Percentiles rank a stretch among this genome's conserved stretches.
Conservation (phyloP, 768 basidiomycete genomes). For the Podaxis sp. region DNA sequence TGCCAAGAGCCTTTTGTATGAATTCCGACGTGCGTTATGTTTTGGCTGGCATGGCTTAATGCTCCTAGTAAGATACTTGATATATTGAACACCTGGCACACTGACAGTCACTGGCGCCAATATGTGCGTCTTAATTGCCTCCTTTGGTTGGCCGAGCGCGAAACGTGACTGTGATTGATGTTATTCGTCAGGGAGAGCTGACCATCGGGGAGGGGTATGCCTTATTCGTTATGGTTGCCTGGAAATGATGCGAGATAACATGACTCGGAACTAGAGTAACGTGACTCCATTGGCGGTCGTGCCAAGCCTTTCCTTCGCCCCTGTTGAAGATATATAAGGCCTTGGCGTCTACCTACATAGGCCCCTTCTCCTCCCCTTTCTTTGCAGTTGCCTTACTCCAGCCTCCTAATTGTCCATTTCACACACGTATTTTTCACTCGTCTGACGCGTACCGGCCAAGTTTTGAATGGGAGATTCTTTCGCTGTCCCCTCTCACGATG, state of each 20-base stretch:
- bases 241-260: constrained; percentile 11
- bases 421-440: constrained; percentile 3
- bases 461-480: constrained; percentile 38
- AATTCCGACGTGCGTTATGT: too few species aligned
- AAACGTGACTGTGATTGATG: background rate
- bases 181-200: background rate
- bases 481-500: constrained; percentile 22
- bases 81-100: too few species aligned
- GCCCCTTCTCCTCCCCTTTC: constrained; percentile 12
- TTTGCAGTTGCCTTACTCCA: background rate
- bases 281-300: constrained; percentile 13
- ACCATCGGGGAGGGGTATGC: background rate
- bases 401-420: background rate
- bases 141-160: background rate
- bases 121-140: background rate
- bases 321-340: constrained; percentile 11
- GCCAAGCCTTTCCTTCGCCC: constrained; percentile 2
- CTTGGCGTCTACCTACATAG: constrained; percentile 16
- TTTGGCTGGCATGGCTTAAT: too few species aligned
- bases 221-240: constrained; percentile 26
- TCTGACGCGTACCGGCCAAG: constrained; percentile 1
- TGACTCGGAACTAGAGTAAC: background rate
- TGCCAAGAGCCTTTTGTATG: too few species aligned
- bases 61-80: too few species aligned
- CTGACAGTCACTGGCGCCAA: background rate